A percentile compares a stretch with the other conserved stretches of the same genome.
These are phyloP conservation scores for Chlorella sp. DNA, from an alignment of 139 green algal genomes.

Conservation along the genomic window DNA sequence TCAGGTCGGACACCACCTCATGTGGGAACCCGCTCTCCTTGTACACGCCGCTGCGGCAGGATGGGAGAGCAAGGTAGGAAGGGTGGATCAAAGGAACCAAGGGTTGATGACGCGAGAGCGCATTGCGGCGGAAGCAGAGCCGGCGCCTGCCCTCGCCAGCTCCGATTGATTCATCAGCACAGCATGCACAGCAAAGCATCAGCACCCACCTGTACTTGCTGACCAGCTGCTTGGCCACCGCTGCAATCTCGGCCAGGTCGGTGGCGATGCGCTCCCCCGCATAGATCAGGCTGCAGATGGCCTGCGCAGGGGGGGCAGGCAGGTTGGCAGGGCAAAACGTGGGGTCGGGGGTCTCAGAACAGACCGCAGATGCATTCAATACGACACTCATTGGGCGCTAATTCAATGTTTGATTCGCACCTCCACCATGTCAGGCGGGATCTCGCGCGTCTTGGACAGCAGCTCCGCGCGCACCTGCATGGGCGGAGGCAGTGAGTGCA, in stretches of 20 bases:
- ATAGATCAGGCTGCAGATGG: constrained; percentile 68
- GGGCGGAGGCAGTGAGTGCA: too few species aligned
- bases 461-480: constrained; percentile 69
- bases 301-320: constrained; percentile 15
- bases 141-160: too few species aligned
- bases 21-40: constrained; percentile 17
- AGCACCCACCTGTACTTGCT: constrained; percentile 66
- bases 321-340: not conserved
- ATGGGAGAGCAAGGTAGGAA: too few species aligned
- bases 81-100: too few species aligned
- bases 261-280: constrained; percentile 53
- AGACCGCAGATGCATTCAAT: too few species aligned
- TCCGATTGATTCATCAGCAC: too few species aligned
- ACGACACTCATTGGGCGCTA: too few species aligned
- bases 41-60: constrained; percentile 8
- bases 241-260: constrained; percentile 77
- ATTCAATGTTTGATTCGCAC: not conserved
- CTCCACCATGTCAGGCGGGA: constrained; percentile 83
- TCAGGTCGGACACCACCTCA: constrained; percentile 47
- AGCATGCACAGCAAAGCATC: too few species aligned
- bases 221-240: constrained; percentile 65
- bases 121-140: too few species aligned
- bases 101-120: too few species aligned
- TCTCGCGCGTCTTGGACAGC: constrained; percentile 78
- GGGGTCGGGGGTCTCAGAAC: too few species aligned